These are phyloP conservation scores for Xylaria digitata DNA, from an alignment of 2,329 filamentous ascomycete species.

Conservation along the genomic window DNA sequence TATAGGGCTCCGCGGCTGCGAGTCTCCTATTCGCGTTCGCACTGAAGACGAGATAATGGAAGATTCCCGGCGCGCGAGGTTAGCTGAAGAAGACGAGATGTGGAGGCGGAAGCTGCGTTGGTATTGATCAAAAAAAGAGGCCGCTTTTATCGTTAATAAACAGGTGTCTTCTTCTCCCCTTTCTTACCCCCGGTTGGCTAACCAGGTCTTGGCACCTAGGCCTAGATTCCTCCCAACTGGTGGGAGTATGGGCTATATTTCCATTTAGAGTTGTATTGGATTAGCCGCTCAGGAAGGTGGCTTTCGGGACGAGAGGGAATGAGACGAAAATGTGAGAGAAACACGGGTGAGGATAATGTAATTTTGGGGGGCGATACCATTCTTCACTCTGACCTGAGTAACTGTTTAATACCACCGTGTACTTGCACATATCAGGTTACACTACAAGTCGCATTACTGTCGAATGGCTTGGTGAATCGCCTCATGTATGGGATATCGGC, in stretches of 20 bases:
- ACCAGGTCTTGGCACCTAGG: background rate
- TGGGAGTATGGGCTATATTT: conserved; percentile 25
- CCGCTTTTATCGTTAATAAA: background rate
- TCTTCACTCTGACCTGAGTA: conserved; percentile 38
- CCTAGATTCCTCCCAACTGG: conserved; percentile 6
- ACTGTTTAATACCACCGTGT: conserved; percentile 43
- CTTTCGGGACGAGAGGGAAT: background rate
- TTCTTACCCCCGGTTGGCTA: background rate
- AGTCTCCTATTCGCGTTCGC: conserved; percentile 58
- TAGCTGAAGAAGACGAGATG: conserved; percentile 58
- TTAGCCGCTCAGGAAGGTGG: background rate
- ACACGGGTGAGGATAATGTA: background rate
- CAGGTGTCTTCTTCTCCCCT: background rate
- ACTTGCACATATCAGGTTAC: conserved; percentile 35
- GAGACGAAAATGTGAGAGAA: background rate
- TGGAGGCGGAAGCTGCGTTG: conserved; percentile 60
- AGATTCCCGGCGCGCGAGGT: conserved; percentile 42
- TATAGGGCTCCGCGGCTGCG: conserved; percentile 75
- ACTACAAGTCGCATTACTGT: background rate
- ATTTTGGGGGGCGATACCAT: conserved; percentile 23
- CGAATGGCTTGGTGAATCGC: background rate
- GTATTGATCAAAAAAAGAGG: conserved; percentile 40
- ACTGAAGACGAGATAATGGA: conserved; percentile 47
- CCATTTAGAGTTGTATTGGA: background rate
- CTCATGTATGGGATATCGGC: background rate